phyloP scores from a whole-genome alignment of 352 stramenopile species.

The Plasmopara viticola region DNA sequence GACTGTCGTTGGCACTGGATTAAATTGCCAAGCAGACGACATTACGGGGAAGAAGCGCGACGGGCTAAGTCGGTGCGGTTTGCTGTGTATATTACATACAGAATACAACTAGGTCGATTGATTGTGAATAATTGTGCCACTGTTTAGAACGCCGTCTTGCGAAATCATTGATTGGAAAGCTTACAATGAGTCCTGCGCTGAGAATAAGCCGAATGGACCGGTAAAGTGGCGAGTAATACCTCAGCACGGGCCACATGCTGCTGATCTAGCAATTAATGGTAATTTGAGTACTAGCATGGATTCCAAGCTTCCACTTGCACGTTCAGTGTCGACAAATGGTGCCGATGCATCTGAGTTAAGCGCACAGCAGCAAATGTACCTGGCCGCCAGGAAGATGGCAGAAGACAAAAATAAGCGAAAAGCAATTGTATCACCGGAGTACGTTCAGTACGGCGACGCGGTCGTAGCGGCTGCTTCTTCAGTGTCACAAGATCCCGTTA shows the following conservation, averaged over 20 bases:
- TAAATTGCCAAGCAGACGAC: slow-evolving; percentile 13
- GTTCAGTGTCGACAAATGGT: background rate
- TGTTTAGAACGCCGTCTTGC: slow-evolving; percentile 44
- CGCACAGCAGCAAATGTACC: slow-evolving; percentile 37
- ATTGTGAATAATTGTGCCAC: background rate
- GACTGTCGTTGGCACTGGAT: slow-evolving; percentile 11
- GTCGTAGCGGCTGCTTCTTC: slow-evolving; percentile 7
- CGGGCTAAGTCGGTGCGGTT: slow-evolving; percentile 27
- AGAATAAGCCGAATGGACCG: slow-evolving; percentile 53
- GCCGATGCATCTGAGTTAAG: slow-evolving; percentile 13
- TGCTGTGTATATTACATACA: background rate
- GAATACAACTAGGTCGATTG: background rate
- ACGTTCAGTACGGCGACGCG: slow-evolving; percentile 59
- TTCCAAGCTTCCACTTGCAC: slow-evolving; percentile 22
- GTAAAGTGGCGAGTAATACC: slow-evolving; percentile 76
- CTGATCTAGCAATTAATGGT: slow-evolving; percentile 23
- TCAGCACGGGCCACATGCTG: slow-evolving; percentile 64
- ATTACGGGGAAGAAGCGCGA: slow-evolving; percentile 8
- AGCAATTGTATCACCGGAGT: slow-evolving; percentile 75
- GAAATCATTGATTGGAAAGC: slow-evolving; percentile 85
- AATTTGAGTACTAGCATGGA: background rate
- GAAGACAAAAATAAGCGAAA: slow-evolving; percentile 82
- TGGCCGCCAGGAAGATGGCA: slow-evolving; percentile 34
- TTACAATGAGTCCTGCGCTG: slow-evolving; percentile 62
- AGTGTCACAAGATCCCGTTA: slow-evolving; percentile 4